Conservation (phyloP, 768 basidiomycete species). For the Megacollybia marginata region DNA sequence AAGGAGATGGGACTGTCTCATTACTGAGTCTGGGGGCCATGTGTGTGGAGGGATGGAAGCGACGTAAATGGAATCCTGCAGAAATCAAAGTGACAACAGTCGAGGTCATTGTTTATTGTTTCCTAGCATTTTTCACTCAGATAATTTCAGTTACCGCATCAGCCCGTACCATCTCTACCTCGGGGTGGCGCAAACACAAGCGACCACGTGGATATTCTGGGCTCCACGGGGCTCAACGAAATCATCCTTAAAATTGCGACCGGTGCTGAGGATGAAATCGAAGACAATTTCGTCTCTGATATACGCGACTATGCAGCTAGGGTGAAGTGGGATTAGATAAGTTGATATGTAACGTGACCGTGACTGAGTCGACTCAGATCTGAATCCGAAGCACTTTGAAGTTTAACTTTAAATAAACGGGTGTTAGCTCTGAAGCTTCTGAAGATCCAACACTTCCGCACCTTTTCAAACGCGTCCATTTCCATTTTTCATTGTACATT, state of each 20-base stretch:
- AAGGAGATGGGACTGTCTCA: constrained; percentile 93
- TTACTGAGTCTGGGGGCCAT: constrained; percentile 86
- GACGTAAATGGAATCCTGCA: constrained; percentile 84
- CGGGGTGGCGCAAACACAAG: constrained; percentile 90
- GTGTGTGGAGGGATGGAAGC: constrained; percentile 95
- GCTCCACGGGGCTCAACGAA: constrained; percentile 78
- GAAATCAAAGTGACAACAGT: constrained; percentile 82
- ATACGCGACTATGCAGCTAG: constrained; percentile 69
- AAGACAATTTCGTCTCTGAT: constrained; percentile 64
- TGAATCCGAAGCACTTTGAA: too few species aligned
- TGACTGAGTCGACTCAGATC: too few species aligned
- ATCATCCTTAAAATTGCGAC: constrained; percentile 88
- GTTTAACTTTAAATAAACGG: too few species aligned
- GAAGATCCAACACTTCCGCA: not conserved
- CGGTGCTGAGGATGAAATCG: constrained; percentile 67
- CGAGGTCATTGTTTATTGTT: constrained; percentile 45
- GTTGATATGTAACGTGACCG: not conserved
- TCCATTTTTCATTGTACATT: too few species aligned
- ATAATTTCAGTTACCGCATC: constrained; percentile 61
- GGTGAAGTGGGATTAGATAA: constrained; percentile 63
- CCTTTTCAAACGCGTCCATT: too few species aligned
- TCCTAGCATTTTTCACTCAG: not conserved
- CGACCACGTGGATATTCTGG: constrained; percentile 83
- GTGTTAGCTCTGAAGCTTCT: not conserved
- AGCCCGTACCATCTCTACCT: constrained; percentile 61